Percentiles rank a stretch among this genome's conserved stretches.
Evolutionary conservation across 805 yeast genomes (phyloP).

Genomic region (Zygosaccharomyces pseudorouxii): DNA sequence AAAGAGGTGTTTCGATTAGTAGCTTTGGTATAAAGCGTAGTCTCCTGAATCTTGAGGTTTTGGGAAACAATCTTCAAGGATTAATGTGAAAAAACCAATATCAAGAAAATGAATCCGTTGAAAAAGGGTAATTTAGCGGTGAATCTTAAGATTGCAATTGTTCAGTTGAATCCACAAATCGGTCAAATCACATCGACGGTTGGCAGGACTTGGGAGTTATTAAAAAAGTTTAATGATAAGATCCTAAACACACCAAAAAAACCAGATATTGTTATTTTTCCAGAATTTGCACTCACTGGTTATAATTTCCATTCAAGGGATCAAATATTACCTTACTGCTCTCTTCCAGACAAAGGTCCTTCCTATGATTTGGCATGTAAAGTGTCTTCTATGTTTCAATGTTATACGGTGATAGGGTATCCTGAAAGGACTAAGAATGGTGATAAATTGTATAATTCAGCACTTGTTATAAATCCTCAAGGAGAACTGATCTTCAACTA

Average conservation of each 20-base stretch:
- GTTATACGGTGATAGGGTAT: conserved; percentile 76
- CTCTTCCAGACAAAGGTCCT: conserved; percentile 39
- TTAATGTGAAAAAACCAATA: not conserved
- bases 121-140: conserved; percentile 29
- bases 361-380: conserved; percentile 53
- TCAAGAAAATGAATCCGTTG: not conserved
- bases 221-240: conserved; percentile 30
- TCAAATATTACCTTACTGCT: conserved; percentile 57
- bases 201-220: conserved; percentile 41
- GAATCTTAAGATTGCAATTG: conserved; percentile 54
- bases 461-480: conserved; percentile 52
- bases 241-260: conserved; percentile 13
- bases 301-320: conserved; percentile 54
- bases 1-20: not conserved
- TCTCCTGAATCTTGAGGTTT: not conserved
- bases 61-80: not conserved
- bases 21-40: not conserved
- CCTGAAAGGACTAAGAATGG: conserved; percentile 49
- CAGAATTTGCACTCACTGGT: conserved; percentile 83
- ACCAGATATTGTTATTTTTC: conserved; percentile 69
- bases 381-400: conserved; percentile 45
- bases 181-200: conserved; percentile 56
- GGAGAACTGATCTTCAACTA: conserved; percentile 64
- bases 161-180: conserved; percentile 63
- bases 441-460: conserved; percentile 58